Base-by-base conservation (phyloP, 805 yeast genomes). In the Metschnikowia gelsemii region DNA sequence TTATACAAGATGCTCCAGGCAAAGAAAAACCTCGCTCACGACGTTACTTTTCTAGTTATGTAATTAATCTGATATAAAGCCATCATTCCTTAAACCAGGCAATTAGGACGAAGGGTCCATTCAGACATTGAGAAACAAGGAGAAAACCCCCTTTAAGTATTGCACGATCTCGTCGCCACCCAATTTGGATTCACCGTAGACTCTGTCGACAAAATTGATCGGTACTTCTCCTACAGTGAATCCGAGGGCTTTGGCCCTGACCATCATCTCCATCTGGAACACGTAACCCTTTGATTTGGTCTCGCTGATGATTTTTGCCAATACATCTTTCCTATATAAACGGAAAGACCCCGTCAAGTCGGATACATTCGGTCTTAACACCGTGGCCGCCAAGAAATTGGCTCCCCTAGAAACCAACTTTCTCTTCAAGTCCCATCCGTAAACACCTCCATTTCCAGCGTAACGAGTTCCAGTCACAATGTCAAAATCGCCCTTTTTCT, bases 231-330 rank as follows among this genome's bases (percentile, higher is more conserved):
- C 90, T 52, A 84, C 82, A 13, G 78, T 71, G 65, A 75, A 81
- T n/a, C 82, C 83, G 59, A 81, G 65, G n/a, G 82, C 70, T 58
- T 86, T 75, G 29, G 91, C 91, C 52, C 91, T 77, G 18, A 84
- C 91, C 79, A 84, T 82, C 89, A 84, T 83, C 65, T 84, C 91
- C 91, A 84, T 84, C 67, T 84, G 91, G 78, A 84, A 84, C 30
- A 84, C 91, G 55, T 84, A 84, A 38, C 91, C 91, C 66, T 84
- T 84, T 26, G 86, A 79, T 57, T 76, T 73, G 35, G 90, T 83
- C 44, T 73, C 84, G 35, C 69, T 76, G 49, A 84, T 84, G 49
- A 84, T 75, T 57, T 79, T 76, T 47, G 78, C 76, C 60, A 84
- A 72, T 2, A 75, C 89, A 4, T 73, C 78, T 62, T 82, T 84